A percentile compares a stretch with the other conserved stretches of the same genome.
Evolutionary conservation across 768 basidiomycete genomes (phyloP).

Genomic region (Calocera cornea): DNA sequence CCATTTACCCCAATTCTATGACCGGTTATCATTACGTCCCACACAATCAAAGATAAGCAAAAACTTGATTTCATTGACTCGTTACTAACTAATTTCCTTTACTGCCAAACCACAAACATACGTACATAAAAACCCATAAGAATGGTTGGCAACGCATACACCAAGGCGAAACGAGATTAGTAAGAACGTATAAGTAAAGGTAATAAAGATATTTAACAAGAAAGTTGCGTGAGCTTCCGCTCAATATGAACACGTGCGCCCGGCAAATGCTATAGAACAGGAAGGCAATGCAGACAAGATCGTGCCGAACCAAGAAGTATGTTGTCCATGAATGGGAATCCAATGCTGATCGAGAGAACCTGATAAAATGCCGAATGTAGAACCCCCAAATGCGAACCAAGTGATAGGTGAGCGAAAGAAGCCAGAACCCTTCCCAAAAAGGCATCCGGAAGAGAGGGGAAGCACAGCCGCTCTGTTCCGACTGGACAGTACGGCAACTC

Average conservation of each 20-base stretch:
- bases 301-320: neutral
- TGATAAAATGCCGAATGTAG: neutral
- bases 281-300: neutral
- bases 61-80: neutral
- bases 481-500: neutral
- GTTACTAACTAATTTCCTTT: neutral
- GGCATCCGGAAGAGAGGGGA: neutral
- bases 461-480: neutral
- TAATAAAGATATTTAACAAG: neutral
- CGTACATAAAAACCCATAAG: neutral
- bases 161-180: neutral
- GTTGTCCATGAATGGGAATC: neutral
- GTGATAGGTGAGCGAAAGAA: neutral
- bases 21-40: neutral
- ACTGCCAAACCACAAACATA: neutral
- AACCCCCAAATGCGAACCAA: neutral
- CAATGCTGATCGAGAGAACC: neutral
- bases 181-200: neutral
- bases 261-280: neutral
- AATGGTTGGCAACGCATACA: neutral
- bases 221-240: neutral
- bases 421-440: neutral
- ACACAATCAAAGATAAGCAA: neutral
- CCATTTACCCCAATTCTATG: neutral
- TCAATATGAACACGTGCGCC: neutral